Conservation (phyloP, 2,329 filamentous ascomycete genomes). For the Cytospora chrysosperma region DNA sequence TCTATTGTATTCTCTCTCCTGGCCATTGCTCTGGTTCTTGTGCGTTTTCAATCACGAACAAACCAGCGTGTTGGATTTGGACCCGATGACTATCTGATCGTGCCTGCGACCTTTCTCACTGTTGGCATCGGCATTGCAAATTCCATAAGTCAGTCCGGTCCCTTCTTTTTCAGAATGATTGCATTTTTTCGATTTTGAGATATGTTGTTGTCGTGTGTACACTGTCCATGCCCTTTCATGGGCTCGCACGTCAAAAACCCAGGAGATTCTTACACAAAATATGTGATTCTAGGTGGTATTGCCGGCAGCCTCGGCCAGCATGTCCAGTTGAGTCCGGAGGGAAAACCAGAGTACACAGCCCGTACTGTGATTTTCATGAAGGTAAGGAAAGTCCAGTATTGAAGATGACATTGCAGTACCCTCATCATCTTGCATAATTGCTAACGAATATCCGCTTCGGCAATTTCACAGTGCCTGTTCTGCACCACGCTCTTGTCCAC, state of each 20-base stretch:
- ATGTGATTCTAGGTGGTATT: neutral
- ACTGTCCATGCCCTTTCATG: neutral
- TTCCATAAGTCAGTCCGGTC: neutral
- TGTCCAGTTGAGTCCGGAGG: neutral
- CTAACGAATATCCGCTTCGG: neutral
- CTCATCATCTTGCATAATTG: neutral
- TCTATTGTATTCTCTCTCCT: neutral
- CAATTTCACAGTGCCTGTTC: neutral
- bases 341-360: neutral
- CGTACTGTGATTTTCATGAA: neutral
- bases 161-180: neutral
- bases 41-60: neutral
- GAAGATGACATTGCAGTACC: neutral
- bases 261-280: neutral
- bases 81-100: neutral
- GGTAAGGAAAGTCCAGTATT: neutral
- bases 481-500: constrained; percentile 1
- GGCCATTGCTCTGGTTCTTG: neutral
- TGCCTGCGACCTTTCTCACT: neutral
- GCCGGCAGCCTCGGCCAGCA: neutral
- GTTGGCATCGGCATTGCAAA: neutral
- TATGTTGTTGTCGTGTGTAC: neutral
- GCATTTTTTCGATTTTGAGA: no score
- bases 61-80: neutral
- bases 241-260: neutral